Conservation (phyloP, 805 yeast genomes). For the Kodamaea kakaduensis region DNA sequence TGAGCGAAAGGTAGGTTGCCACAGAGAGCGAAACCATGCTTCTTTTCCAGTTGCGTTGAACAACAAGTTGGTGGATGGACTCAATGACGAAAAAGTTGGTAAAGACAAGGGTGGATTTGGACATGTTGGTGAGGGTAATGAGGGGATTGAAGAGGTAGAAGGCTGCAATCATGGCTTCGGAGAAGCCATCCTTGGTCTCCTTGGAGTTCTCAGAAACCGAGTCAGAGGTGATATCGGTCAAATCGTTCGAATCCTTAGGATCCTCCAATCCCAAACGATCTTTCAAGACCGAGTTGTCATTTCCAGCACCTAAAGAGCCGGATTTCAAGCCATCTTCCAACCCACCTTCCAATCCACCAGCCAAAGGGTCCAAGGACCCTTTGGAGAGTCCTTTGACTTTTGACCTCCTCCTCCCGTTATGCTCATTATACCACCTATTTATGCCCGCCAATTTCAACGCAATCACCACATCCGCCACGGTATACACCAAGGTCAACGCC, state of each 20-base stretch:
- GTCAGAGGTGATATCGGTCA: too few relatives aligned
- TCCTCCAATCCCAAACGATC: too few relatives aligned
- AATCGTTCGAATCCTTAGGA: too few relatives aligned
- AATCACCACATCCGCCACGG: constrained; percentile 55
- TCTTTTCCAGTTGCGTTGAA: constrained; percentile 34
- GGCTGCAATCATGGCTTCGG: constrained; percentile 50
- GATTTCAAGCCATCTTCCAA: too few relatives aligned
- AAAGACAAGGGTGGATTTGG: constrained; percentile 64
- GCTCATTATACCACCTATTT: constrained; percentile 37
- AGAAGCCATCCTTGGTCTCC: constrained; percentile 19
- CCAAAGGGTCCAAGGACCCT: too few relatives aligned
- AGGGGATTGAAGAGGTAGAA: constrained; percentile 80
- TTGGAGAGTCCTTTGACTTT: too few relatives aligned
- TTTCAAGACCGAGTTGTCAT: too few relatives aligned
- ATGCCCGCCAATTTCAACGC: constrained; percentile 52
- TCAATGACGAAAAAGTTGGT: constrained; percentile 54
- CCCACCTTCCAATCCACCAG: too few relatives aligned
- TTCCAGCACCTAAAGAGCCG: too few relatives aligned
- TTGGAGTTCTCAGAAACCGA: too few relatives aligned
- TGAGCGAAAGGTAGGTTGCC: constrained; percentile 60
- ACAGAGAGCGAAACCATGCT: constrained; percentile 54
- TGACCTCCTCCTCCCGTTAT: too few relatives aligned
- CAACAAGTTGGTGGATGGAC: constrained; percentile 42
- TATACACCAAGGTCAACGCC: constrained; percentile 44
- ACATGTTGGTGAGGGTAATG: constrained; percentile 59